A percentile compares a stretch with the other conserved stretches of the same genome.
Evolutionary conservation across 140 eudicot species (phyloP).

Genomic region (Artemisia princeps): DNA sequence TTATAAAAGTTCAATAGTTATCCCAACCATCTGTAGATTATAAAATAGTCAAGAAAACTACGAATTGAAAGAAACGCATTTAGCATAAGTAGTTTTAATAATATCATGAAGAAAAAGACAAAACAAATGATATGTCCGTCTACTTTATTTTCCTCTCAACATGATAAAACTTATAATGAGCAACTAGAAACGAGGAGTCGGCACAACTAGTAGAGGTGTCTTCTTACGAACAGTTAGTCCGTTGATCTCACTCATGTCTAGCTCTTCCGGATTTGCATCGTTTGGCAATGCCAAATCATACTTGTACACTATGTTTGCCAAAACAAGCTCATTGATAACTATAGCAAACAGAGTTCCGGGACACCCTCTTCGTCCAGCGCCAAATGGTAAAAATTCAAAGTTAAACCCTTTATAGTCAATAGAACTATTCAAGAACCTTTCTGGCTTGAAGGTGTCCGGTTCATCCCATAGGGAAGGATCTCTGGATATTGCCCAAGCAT

Average conservation of each 20-base stretch:
- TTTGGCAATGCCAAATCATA: conserved; percentile 26
- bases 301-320: conserved; percentile 26
- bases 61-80: too few species aligned
- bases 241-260: conserved; percentile 21
- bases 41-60: too few species aligned
- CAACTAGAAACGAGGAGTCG: conserved; percentile 18
- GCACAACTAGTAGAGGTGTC: conserved; percentile 7
- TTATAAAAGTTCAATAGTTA: too few species aligned
- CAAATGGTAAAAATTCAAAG: conserved; percentile 30
- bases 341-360: conserved; percentile 23
- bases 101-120: too few species aligned
- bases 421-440: conserved; percentile 25
- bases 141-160: too few species aligned
- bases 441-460: conserved; percentile 26
- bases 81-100: too few species aligned
- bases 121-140: too few species aligned
- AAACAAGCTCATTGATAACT: conserved; percentile 17
- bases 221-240: conserved; percentile 22
- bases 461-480: conserved; percentile 26
- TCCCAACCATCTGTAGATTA: too few species aligned
- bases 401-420: conserved; percentile 28
- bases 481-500: conserved; percentile 29
- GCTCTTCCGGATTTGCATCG: conserved; percentile 6
- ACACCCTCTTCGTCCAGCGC: conserved; percentile 31
- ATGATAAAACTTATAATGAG: too few species aligned